Evolutionary conservation across 331 rosid species (phyloP), one percentile per base, ranked within the genome.

Genomic region (Pyracantha coccinea): DNA sequence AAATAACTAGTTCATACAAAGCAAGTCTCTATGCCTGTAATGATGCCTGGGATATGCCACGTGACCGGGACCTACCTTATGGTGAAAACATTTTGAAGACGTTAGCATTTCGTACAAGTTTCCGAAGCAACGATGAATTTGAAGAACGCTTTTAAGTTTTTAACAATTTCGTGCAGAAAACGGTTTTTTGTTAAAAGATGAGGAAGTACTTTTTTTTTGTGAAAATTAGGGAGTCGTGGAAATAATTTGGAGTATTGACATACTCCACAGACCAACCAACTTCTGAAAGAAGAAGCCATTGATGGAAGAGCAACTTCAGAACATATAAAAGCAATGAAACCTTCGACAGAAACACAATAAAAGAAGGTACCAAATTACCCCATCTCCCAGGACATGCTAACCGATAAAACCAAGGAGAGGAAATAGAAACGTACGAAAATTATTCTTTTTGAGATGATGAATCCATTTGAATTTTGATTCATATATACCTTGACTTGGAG

Each of bases 401-500:
- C 45, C 1, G 1, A 38, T 38, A 38, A 35, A 35, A 38, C 45
- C 45, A 38, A 38, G 45, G 45, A 3, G 45, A 38, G 45, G 45
- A 10, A 38, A 38, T 38, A 9, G 45, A 38, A 38, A 38, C 45
- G 10, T 38, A 38, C 45, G 14, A 38, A 38, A 66, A 27, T 6
- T 15, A 61, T 14, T 15, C 4, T 79, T 73, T 38, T 61, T 41
- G 29, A 77, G 53, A 74, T 63, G 7, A 71, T 17, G 59, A 5
- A 75, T 13, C 61, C 53, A 20, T 21, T 53, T 72, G 29, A 29
- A 85, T 35, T 52, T 68, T 28, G 17, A 69, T 41, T 7, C 33
- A 44, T 50, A 54, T 35, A 38, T 83, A 95, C 99, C 99, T 92
- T 95, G 38, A 95, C 98, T 84, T 95, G 99, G 79, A 95, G 98